Percentiles rank a stretch among this genome's conserved stretches.
These are phyloP conservation scores for Azolla pinnata DNA, from an alignment of 75 land plant species.

Conservation along the genomic window DNA sequence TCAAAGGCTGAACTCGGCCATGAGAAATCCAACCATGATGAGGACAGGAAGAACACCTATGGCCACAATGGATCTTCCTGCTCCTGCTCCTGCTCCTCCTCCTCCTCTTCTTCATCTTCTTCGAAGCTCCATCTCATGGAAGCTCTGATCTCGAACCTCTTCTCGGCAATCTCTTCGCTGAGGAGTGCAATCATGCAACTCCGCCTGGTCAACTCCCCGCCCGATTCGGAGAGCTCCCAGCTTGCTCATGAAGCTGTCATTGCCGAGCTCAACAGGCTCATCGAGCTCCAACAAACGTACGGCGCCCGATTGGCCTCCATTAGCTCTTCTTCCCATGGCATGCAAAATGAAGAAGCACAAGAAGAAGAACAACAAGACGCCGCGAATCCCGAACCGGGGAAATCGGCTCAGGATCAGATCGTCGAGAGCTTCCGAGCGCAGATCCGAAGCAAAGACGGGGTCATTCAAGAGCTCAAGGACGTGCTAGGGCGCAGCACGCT, in stretches of 20 bases:
- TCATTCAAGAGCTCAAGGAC: conserved; percentile 44
- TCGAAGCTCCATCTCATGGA: conserved; percentile 49
- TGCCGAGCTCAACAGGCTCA: conserved; percentile 55
- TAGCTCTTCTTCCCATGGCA: background rate
- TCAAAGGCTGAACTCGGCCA: too few relatives aligned
- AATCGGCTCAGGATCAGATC: conserved; percentile 63
- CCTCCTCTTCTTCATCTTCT: too few relatives aligned
- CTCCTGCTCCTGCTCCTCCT: too few relatives aligned
- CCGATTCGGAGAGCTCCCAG: conserved; percentile 70
- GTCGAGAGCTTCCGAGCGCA: conserved; percentile 67
- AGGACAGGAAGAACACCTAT: too few relatives aligned
- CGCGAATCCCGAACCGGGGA: conserved; percentile 3
- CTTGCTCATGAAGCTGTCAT: conserved; percentile 69
- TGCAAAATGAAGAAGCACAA: background rate
- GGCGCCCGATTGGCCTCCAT: conserved; percentile 24
- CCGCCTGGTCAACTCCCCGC: conserved; percentile 72
- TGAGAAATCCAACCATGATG: too few relatives aligned
- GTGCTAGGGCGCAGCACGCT: conserved; percentile 39
- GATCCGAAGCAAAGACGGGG: conserved; percentile 47
- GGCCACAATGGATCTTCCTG: too few relatives aligned
- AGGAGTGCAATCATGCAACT: conserved; percentile 66
- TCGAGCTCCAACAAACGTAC: conserved; percentile 72
- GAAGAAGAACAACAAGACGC: background rate
- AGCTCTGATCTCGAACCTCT: conserved; percentile 45
- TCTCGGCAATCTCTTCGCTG: conserved; percentile 54